Conservation (phyloP, 768 basidiomycete species). For the Chalciporus sphaerocephalus region DNA sequence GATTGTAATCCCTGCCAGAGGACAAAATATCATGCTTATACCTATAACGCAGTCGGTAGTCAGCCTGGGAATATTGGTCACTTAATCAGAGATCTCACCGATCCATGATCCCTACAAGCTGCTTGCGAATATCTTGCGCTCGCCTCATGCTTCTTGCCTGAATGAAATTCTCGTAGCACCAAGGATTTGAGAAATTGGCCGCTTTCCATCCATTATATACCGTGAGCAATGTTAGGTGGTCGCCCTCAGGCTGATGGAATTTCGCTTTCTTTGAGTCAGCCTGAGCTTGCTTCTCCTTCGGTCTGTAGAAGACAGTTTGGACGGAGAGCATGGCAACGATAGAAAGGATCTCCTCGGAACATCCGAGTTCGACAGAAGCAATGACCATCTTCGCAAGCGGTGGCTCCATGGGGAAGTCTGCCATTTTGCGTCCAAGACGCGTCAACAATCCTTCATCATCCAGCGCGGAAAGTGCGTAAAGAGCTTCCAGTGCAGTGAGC, state of each 20-base stretch:
- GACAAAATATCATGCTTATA: slow-evolving; percentile 97
- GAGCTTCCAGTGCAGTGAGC: slow-evolving; percentile 89
- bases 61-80: not conserved
- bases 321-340: slow-evolving; percentile 98
- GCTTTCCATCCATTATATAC: slow-evolving; percentile 99
- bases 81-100: slow-evolving; percentile 49
- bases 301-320: slow-evolving; percentile 94
- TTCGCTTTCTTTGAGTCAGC: slow-evolving; percentile 99
- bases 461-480: slow-evolving; percentile 92
- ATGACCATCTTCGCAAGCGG: slow-evolving; percentile 96
- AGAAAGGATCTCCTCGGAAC: slow-evolving; percentile 96
- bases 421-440: slow-evolving; percentile 95
- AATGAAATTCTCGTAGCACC: slow-evolving; percentile 99
- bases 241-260: slow-evolving; percentile 98
- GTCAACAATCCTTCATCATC: slow-evolving; percentile 97
- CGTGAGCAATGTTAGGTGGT: slow-evolving; percentile 85
- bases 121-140: slow-evolving; percentile 97
- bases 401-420: slow-evolving; percentile 98
- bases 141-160: slow-evolving; percentile 96
- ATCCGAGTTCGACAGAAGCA: slow-evolving; percentile 93
- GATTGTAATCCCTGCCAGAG: slow-evolving; percentile 88
- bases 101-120: slow-evolving; percentile 98
- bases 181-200: slow-evolving; percentile 94
- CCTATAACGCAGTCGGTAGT: slow-evolving; percentile 35
- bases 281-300: slow-evolving; percentile 99